Percentiles rank a stretch among this genome's conserved stretches.
Conservation (phyloP, 768 basidiomycete species). For the Leccinellum rugosiceps region DNA sequence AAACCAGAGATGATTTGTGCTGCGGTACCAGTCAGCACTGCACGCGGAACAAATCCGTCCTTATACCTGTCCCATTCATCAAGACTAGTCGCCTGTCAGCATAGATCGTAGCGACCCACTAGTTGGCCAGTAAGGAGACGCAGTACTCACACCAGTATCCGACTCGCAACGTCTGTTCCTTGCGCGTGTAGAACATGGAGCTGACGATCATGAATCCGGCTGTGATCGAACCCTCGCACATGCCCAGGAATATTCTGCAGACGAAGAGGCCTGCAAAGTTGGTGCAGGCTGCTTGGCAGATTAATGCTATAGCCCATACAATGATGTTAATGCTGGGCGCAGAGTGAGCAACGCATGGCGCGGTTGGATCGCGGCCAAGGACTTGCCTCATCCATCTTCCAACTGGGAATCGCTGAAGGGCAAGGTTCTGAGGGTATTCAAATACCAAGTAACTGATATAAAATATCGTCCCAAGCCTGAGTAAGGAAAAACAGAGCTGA, state of each 20-base stretch:
- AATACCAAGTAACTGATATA: conserved; percentile 69
- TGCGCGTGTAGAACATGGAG: conserved; percentile 76
- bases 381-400: conserved; percentile 78
- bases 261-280: conserved; percentile 64
- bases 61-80: conserved; percentile 68
- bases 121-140: not conserved
- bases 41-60: not conserved
- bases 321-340: conserved; percentile 58
- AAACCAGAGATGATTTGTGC: conserved; percentile 76
- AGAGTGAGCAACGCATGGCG: not conserved
- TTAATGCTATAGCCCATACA: conserved; percentile 61
- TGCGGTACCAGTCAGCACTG: conserved; percentile 22
- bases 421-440: conserved; percentile 74
- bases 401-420: conserved; percentile 69
- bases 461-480: conserved; percentile 73
- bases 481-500: not conserved
- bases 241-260: conserved; percentile 63
- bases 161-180: conserved; percentile 63
- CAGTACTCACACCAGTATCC: conserved; percentile 74
- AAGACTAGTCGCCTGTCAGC: conserved; percentile 43
- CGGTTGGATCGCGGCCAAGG: not conserved
- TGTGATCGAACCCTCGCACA: conserved; percentile 71
- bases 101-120: not conserved
- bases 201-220: conserved; percentile 77
- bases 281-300: conserved; percentile 65